phyloP scores from a whole-genome alignment of 2,329 filamentous ascomycete genomes.

The Exophiala xenobiotica region DNA sequence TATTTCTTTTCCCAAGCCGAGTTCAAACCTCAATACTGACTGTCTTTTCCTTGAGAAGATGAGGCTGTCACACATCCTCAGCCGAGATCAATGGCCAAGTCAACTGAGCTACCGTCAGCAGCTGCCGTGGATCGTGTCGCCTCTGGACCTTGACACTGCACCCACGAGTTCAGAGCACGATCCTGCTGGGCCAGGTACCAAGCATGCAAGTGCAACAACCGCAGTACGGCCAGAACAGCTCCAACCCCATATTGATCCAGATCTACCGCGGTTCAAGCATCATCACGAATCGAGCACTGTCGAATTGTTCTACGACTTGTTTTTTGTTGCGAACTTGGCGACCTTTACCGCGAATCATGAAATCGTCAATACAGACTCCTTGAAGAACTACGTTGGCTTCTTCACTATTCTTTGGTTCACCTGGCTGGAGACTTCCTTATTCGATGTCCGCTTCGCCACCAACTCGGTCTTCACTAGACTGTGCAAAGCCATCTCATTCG shows the following conservation, averaged over 20 bases:
- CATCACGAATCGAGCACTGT: constrained; percentile 55
- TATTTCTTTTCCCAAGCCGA: too few species aligned
- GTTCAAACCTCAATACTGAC: too few species aligned
- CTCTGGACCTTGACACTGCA: not conserved
- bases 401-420: constrained; percentile 63
- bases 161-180: not conserved
- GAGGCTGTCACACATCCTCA: too few species aligned
- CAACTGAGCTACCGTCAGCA: too few species aligned
- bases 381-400: constrained; percentile 53
- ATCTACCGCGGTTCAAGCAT: constrained; percentile 36
- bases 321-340: constrained; percentile 64
- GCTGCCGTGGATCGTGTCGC: not conserved
- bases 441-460: constrained; percentile 64
- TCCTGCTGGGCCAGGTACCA: not conserved
- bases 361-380: constrained; percentile 49
- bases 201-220: not conserved
- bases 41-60: too few species aligned
- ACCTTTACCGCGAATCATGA: constrained; percentile 60
- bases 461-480: constrained; percentile 64
- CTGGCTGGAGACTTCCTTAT: constrained; percentile 65
- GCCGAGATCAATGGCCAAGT: too few species aligned
- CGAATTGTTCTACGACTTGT: constrained; percentile 61
- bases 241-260: not conserved
- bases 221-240: not conserved
- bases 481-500: constrained; percentile 60